phyloP scores from a whole-genome alignment of 225 moss, liverwort and hornwort genomes.

The Takakia lepidozioides region DNA sequence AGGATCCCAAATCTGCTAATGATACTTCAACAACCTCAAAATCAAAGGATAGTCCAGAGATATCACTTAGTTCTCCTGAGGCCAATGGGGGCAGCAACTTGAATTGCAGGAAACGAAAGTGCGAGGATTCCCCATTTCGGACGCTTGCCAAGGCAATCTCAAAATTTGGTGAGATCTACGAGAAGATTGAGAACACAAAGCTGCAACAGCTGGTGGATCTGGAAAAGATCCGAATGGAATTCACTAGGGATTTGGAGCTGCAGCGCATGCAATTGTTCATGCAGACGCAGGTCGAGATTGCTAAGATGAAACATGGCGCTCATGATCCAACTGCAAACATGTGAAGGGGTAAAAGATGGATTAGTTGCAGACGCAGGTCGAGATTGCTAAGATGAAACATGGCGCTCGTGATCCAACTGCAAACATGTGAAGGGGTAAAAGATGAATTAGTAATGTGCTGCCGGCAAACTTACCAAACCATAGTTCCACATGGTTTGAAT shows the following conservation, averaged over 20 bases:
- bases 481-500: too few species aligned
- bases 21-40: constrained; percentile 16
- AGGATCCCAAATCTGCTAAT: constrained; percentile 7
- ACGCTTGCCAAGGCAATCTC: constrained; percentile 31
- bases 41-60: constrained; percentile 18
- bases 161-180: constrained; percentile 44
- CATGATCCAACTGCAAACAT: too few species aligned
- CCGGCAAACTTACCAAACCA: too few species aligned
- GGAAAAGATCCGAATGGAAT: constrained; percentile 44
- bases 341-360: too few species aligned
- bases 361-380: constrained; percentile 51
- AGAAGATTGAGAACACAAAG: constrained; percentile 38
- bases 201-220: constrained; percentile 40
- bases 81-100: constrained; percentile 6
- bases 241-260: constrained; percentile 41
- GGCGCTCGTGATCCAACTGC: too few species aligned
- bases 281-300: constrained; percentile 50
- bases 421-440: too few species aligned
- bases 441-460: too few species aligned
- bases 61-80: constrained; percentile 13
- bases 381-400: constrained; percentile 50
- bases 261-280: constrained; percentile 50
- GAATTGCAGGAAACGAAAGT: constrained; percentile 22
- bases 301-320: constrained; percentile 44
- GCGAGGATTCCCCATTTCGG: constrained; percentile 21